Evolutionary conservation across 306 rosid species (phyloP), one percentile per base, ranked within the genome.

Genomic region (Ormosia semicastrata): DNA sequence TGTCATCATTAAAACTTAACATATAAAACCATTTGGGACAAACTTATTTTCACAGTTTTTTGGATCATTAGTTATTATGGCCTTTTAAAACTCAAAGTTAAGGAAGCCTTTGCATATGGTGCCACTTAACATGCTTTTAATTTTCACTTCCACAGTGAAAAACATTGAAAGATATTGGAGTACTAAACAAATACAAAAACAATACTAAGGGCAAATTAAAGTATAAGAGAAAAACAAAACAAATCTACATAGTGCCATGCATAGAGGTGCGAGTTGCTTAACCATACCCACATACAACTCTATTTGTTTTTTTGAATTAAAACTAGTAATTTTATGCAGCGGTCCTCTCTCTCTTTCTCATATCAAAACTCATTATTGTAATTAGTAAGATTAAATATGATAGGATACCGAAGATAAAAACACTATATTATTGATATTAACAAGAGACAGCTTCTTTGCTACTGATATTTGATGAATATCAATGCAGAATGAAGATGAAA

Each of bases 241-340:
- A 81, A 74, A 78, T 83, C 84, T 80, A 64, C 70, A 64, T 75
- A 87, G 82, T 80, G 81, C 81, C 75, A 88, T 72, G 87, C 92
- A 81, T 92, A 65, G 92, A 88, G 92, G 86, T 87, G 13, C 77
- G 97, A 87, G 92, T 90, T 90, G 47, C 77, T 81, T 40, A 49
- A 81, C 73, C 96, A 81, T 79, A 15, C 59, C 85, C 92, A 92
- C 94, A 90, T 90, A 92, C 92, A 83, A 9, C 79, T 78, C 86
- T 49, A 74, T 83, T 82, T 81, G 77, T 73, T 80, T 65, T 83
- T 81, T 66, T 84, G 76, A 78, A 73, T 43, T 52, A 75, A 84
- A 84, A 83, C 81, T 66, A 74, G 9, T 52, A 87, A 66, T 79
- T 84, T 68, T 8, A 83, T 73, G 86, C 43, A 71, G 92, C 81